Base-by-base conservation (phyloP, 352 stramenopile species). In the Globisporangium radiosum region DNA sequence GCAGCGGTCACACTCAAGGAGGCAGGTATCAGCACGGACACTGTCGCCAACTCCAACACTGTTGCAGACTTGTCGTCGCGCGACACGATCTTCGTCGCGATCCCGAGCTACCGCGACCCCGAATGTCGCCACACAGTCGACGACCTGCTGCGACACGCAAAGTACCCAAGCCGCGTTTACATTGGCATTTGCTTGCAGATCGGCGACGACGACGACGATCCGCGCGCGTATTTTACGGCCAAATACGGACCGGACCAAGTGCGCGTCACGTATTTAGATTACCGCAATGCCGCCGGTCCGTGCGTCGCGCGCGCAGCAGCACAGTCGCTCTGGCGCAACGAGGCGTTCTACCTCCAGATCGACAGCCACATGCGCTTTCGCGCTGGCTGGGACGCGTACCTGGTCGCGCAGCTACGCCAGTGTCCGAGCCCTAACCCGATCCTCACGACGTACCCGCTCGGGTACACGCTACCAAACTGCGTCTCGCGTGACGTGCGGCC, bases 311-410 rank as follows among this genome's bases (percentile, higher is more conserved):
- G 95, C 39, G 67, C 75, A 40, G 66, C 90, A 5, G 78, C 79
- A 9, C 88, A 97, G 69, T 69, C 69, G 19, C 66, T 98, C 2
- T 96, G 81, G 65, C 52, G 75, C 15, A 81, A 73, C 33, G 93
- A 98, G 67, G 45, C 77, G 11, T 98, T 91, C 66, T 80, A 97
- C 42, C 78, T 98, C 5, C 93, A 98, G 68, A 96, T 98, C 63
- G 95, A 98, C 68, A 97, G 91, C 56, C 95, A 98, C 72, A 98
- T 97, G 81, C 80, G 92, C 1, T 83, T 93, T 45, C 76, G 76
- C 7, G 55, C 52, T 11, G 71, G 77, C 15, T 98, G 94, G 94
- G 95, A 98, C 67, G 69, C 60, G 9, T 97, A 91, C 56, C 65
- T 98, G 47, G 87, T 98, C 55, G 49, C 72, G 19, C 70, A 95